A percentile compares a stretch with the other conserved stretches of the same genome.
phyloP scores from a whole-genome alignment of 306 rosid species.

The Vigna angularis region DNA sequence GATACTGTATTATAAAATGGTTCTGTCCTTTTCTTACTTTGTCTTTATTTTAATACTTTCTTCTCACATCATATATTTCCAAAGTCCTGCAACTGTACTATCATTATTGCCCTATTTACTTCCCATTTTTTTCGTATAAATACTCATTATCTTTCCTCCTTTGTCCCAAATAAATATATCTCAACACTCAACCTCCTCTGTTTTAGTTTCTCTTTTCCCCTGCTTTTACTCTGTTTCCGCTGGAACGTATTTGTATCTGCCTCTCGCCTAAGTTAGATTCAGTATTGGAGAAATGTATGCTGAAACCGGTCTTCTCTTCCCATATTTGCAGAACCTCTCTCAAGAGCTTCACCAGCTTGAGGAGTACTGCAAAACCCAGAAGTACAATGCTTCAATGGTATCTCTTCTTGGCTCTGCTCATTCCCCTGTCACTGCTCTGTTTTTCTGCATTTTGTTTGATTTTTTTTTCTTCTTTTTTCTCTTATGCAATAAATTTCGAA shows the following conservation, averaged over 20 bases:
- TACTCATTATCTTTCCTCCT: slow-evolving; percentile 51
- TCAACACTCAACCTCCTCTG: slow-evolving; percentile 11
- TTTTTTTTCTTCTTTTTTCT: slow-evolving; percentile 1
- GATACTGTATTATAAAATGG: slow-evolving; percentile 62
- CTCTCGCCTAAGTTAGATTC: slow-evolving; percentile 3
- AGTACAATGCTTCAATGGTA: slow-evolving; percentile 71
- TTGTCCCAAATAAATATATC: slow-evolving; percentile 27
- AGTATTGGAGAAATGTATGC: slow-evolving; percentile 77
- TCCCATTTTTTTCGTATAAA: slow-evolving; percentile 33
- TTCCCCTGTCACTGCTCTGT: slow-evolving; percentile 31
- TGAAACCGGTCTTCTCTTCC: slow-evolving; percentile 71
- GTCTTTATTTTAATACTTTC: slow-evolving; percentile 55
- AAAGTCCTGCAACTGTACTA: slow-evolving; percentile 39
- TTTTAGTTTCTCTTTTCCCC: slow-evolving; percentile 29
- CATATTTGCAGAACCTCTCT: slow-evolving; percentile 70
- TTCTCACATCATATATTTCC: slow-evolving; percentile 50
- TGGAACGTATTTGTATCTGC: neutral
- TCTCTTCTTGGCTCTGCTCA: slow-evolving; percentile 1
- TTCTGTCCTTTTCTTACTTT: slow-evolving; percentile 66
- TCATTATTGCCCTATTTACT: slow-evolving; percentile 45
- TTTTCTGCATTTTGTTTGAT: slow-evolving; percentile 49
- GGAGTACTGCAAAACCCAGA: slow-evolving; percentile 76
- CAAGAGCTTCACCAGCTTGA: slow-evolving; percentile 81
- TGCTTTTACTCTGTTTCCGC: slow-evolving; percentile 23
- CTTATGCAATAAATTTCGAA: slow-evolving; percentile 29